Conservation (phyloP, 2,329 filamentous ascomycete genomes). For the Incumbomyces lentus region DNA sequence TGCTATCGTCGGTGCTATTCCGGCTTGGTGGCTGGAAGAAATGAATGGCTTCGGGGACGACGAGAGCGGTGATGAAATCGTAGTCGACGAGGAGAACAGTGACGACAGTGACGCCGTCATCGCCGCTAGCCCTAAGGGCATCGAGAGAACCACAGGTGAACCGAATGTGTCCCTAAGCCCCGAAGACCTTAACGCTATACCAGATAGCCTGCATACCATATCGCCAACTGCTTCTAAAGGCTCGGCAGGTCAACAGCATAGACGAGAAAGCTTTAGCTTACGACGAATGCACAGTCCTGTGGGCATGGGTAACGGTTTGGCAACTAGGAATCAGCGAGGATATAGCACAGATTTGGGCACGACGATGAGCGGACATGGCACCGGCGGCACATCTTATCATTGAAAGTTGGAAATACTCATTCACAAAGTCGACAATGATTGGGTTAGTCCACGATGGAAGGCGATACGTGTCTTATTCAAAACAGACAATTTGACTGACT, state of each 20-base stretch:
- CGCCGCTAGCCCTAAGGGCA: background rate
- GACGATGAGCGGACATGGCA: conserved; percentile 20
- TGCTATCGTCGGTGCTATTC: conserved; percentile 55
- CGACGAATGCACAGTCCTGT: conserved; percentile 20
- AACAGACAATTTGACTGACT: too few relatives aligned
- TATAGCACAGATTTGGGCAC: conserved; percentile 23
- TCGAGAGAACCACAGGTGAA: background rate
- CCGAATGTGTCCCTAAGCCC: background rate
- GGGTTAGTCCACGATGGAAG: background rate
- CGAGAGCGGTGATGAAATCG: conserved; percentile 23
- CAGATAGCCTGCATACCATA: conserved; percentile 7
- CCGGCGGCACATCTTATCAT: conserved; percentile 20
- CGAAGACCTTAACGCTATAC: conserved; percentile 2
- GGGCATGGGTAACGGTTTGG: conserved; percentile 18
- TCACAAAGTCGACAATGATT: background rate
- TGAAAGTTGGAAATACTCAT: conserved; percentile 8
- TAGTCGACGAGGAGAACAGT: conserved; percentile 11
- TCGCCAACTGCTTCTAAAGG: conserved; percentile 7
- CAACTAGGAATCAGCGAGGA: conserved; percentile 15
- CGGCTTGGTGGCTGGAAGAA: conserved; percentile 64
- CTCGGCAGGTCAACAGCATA: conserved; percentile 6
- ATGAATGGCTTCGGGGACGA: conserved; percentile 53
- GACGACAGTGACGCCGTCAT: conserved; percentile 6
- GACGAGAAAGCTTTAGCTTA: conserved; percentile 9
- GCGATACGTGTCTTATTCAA: too few relatives aligned